Evolutionary conservation across 805 yeast genomes (phyloP).

Genomic region (Sugiyamaella qingdaonensis): DNA sequence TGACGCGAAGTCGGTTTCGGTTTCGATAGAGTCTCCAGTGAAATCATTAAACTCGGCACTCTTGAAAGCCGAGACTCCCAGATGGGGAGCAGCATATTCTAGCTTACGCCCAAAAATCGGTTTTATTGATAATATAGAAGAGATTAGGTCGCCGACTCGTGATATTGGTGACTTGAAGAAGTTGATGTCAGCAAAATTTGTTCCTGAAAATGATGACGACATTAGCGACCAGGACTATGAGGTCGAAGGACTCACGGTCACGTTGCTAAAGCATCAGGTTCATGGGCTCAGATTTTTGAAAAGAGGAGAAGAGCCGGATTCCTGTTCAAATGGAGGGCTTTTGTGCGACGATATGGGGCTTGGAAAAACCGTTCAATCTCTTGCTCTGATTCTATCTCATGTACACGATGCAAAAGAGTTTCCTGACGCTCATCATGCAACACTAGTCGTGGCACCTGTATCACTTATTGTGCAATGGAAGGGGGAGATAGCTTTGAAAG

Average conservation of each 20-base stretch:
- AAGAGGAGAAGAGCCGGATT: slow-evolving; percentile 34
- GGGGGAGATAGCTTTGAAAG: slow-evolving; percentile 36
- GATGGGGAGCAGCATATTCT: background rate
- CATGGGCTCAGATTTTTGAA: slow-evolving; percentile 42
- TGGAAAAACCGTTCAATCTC: slow-evolving; percentile 79
- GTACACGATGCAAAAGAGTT: slow-evolving; percentile 8
- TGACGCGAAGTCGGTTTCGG: background rate
- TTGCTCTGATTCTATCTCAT: slow-evolving; percentile 54
- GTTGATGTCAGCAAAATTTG: background rate
- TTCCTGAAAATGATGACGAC: background rate
- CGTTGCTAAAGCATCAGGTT: slow-evolving; percentile 41
- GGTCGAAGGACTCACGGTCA: slow-evolving; percentile 39
- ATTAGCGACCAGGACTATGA: slow-evolving; percentile 6
- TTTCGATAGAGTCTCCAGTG: background rate
- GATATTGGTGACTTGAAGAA: background rate
- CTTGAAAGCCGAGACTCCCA: background rate
- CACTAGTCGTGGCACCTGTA: slow-evolving; percentile 42
- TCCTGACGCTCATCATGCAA: slow-evolving; percentile 20
- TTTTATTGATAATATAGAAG: background rate
- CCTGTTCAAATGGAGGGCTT: slow-evolving; percentile 37
- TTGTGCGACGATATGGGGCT: slow-evolving; percentile 89
- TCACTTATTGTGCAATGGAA: slow-evolving; percentile 42
- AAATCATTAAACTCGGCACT: background rate
- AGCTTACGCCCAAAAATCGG: background rate
- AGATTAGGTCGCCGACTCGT: background rate